phyloP scores from a whole-genome alignment of 1,284 basidiomycete genomes.

The Fistulinella staudtii region DNA sequence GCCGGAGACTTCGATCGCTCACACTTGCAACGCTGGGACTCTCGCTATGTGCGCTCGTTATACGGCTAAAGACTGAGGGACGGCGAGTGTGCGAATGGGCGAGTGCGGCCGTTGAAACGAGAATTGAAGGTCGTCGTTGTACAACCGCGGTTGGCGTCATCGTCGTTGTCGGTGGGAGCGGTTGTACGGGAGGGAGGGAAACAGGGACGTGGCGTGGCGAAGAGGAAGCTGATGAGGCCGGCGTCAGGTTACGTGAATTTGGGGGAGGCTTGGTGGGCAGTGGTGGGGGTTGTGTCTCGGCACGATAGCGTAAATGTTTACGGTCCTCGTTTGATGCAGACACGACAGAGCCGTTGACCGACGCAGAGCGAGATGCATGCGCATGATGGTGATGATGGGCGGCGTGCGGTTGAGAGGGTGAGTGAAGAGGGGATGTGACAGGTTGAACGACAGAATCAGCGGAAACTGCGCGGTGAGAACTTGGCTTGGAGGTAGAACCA shows the following conservation, averaged over 20 bases:
- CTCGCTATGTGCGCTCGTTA: conserved; percentile 21
- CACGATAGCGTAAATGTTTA: conserved; percentile 20
- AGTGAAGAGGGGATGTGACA: conserved; percentile 13
- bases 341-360: conserved; percentile 7
- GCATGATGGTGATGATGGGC: conserved; percentile 6
- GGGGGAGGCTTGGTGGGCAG: conserved; percentile 26
- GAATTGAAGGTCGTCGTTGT: conserved; percentile 27
- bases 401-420: conserved; percentile 24
- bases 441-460: conserved; percentile 20
- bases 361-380: conserved; percentile 15
- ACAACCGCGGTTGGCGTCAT: conserved; percentile 30
- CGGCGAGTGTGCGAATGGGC: conserved; percentile 32
- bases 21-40: conserved; percentile 34
- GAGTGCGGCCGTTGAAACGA: conserved; percentile 19
- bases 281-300: conserved; percentile 14
- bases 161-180: conserved; percentile 36
- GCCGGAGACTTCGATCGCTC: conserved; percentile 42
- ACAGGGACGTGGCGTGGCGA: conserved; percentile 49
- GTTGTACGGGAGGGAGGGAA: conserved; percentile 41
- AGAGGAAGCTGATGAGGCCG: conserved; percentile 54
- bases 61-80: conserved; percentile 34
- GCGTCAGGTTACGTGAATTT: conserved; percentile 42
- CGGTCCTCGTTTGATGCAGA: conserved; percentile 20
- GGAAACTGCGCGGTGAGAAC: conserved; percentile 25
- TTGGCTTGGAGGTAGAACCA: conserved; percentile 17